These are phyloP conservation scores for Singerocomus inundabilis DNA, from an alignment of 1,284 basidiomycete species.

Conservation along the genomic window DNA sequence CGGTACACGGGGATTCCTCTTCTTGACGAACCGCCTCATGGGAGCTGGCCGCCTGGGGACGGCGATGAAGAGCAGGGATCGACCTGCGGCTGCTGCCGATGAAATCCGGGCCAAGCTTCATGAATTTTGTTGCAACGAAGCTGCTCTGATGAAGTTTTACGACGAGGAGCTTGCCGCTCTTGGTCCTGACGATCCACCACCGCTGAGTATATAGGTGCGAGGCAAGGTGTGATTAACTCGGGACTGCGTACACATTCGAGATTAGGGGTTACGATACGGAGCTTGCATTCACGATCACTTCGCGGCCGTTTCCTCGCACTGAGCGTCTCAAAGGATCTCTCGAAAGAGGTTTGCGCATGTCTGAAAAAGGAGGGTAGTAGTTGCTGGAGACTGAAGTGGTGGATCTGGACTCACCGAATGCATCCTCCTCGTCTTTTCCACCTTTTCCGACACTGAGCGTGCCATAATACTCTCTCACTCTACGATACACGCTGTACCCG, in stretches of 20 bases:
- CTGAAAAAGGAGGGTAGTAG: constrained; percentile 40
- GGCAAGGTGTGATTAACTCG: constrained; percentile 8
- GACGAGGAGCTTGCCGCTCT: constrained; percentile 62
- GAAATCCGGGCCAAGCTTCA: constrained; percentile 59
- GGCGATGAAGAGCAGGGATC: constrained; percentile 50
- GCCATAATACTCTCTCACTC: constrained; percentile 86
- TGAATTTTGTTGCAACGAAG: constrained; percentile 64
- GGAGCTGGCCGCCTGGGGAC: constrained; percentile 61
- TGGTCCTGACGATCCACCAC: constrained; percentile 62
- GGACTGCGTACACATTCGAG: constrained; percentile 8
- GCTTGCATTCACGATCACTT: constrained; percentile 69
- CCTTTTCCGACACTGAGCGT: constrained; percentile 67
- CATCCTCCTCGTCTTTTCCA: constrained; percentile 82
- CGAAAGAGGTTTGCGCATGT: constrained; percentile 85
- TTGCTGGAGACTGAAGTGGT: neutral
- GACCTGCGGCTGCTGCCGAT: constrained; percentile 52
- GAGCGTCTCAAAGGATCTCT: constrained; percentile 63
- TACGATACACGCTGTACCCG: constrained; percentile 84
- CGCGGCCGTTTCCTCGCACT: constrained; percentile 66
- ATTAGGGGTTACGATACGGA: constrained; percentile 53
- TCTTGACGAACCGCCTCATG: constrained; percentile 84
- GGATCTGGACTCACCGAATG: constrained; percentile 66
- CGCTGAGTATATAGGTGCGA: constrained; percentile 41
- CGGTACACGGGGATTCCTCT: constrained; percentile 75
- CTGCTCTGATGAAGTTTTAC: constrained; percentile 62